A percentile compares a stretch with the other conserved stretches of the same genome.
Evolutionary conservation across 1,284 basidiomycete genomes (phyloP).

Genomic region (Trichosporon coremiiforme): DNA sequence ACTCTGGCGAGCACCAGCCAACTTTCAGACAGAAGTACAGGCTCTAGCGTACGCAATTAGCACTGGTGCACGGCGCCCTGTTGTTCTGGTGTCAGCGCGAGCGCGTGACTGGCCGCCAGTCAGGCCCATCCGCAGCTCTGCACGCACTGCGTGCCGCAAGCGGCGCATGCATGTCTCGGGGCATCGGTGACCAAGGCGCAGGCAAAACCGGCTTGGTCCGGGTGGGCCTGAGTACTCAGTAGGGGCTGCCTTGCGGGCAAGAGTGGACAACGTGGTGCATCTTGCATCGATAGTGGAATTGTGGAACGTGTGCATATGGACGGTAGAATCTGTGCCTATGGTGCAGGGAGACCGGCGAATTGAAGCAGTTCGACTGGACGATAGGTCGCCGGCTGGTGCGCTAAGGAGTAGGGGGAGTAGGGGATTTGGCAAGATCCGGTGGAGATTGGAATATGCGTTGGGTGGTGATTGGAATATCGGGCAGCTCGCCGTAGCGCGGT

Average conservation of each 20-base stretch:
- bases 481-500: background rate
- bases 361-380: background rate
- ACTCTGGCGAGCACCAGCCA: background rate
- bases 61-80: background rate
- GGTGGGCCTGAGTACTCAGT: too few relatives aligned
- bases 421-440: slow-evolving; percentile 6
- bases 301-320: too few relatives aligned
- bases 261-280: background rate
- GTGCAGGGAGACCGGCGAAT: background rate
- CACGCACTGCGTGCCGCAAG: too few relatives aligned
- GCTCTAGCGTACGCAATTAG: background rate
- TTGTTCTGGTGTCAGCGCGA: background rate
- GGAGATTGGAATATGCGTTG: background rate
- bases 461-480: slow-evolving; percentile 9
- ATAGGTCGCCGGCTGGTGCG: background rate
- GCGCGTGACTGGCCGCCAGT: background rate
- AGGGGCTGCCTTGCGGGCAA: background rate
- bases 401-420: background rate
- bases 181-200: background rate
- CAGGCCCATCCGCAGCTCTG: too few relatives aligned
- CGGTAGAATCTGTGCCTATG: background rate
- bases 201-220: too few relatives aligned
- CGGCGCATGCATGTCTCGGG: background rate
- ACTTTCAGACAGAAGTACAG: background rate
- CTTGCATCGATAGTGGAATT: background rate